Conservation (phyloP, 2,329 filamentous ascomycete genomes). For the Neofusicoccum sp. region DNA sequence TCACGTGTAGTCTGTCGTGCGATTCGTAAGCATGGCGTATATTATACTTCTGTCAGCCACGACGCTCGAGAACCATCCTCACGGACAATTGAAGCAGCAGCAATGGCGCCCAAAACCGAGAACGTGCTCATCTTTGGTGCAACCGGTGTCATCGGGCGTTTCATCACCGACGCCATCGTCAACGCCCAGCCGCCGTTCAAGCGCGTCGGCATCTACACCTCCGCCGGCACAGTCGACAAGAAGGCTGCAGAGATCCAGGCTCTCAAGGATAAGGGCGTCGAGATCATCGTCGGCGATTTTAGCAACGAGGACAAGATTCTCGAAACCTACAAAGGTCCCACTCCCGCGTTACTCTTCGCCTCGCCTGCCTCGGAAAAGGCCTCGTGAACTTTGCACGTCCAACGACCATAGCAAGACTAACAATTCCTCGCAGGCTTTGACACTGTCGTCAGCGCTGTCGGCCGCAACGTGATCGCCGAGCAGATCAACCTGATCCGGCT, state of each 20-base stretch:
- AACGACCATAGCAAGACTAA: background rate
- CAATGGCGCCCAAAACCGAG: conserved; percentile 26
- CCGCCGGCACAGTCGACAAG: conserved; percentile 51
- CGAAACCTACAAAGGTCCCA: conserved; percentile 56
- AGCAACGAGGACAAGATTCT: conserved; percentile 55
- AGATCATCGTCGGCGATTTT: conserved; percentile 60
- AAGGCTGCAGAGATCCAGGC: conserved; percentile 55
- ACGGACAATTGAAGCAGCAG: background rate
- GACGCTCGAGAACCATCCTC: background rate
- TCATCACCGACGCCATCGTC: conserved; percentile 56
- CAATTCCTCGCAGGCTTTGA: conserved; percentile 52
- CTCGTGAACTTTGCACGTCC: background rate
- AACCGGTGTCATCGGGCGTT: conserved; percentile 55
- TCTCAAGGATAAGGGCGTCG: conserved; percentile 51
- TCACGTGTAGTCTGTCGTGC: conserved; percentile 1
- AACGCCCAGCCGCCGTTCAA: conserved; percentile 48
- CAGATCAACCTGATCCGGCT: conserved; percentile 65
- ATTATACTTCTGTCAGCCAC: background rate
- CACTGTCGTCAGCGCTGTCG: conserved; percentile 67
- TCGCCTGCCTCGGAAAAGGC: background rate
- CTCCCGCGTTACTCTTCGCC: background rate
- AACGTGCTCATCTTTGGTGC: conserved; percentile 58
- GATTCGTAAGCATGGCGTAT: conserved; percentile 2
- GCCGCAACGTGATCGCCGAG: conserved; percentile 61
- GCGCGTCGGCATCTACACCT: conserved; percentile 60